Percentiles rank a stretch among this genome's conserved stretches.
Conservation (phyloP, 1,139 yeast genomes). For the Sugiyamaella grinbergsii region DNA sequence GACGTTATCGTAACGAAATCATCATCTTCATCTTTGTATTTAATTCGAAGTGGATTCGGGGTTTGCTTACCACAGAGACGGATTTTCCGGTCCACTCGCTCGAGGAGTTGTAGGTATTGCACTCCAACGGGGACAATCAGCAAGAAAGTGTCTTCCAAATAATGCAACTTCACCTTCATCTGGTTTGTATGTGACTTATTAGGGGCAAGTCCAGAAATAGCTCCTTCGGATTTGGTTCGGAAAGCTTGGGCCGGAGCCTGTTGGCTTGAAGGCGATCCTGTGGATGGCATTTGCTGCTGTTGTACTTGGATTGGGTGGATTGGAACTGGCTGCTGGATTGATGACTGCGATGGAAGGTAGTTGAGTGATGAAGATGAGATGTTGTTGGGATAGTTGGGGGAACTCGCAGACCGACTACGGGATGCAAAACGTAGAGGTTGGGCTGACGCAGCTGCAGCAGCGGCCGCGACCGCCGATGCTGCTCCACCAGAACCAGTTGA, state of each 20-base stretch:
- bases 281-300: conserved; percentile 13
- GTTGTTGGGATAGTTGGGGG: conserved; percentile 17
- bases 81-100: conserved; percentile 49
- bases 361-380: conserved; percentile 22
- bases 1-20: conserved; percentile 86
- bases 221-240: conserved; percentile 15
- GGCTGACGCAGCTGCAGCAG: conserved; percentile 16
- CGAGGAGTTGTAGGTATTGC: conserved; percentile 51
- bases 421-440: conserved; percentile 17
- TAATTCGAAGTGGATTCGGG: conserved; percentile 54
- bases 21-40: conserved; percentile 93
- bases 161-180: conserved; percentile 55
- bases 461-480: conserved; percentile 17
- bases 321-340: conserved; percentile 9
- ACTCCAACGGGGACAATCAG: conserved; percentile 52
- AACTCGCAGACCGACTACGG: conserved; percentile 31
- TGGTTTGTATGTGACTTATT: conserved; percentile 21
- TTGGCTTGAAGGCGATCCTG: not conserved
- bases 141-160: conserved; percentile 48
- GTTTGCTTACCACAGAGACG: conserved; percentile 46
- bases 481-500: too few species aligned
- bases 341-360: conserved; percentile 15
- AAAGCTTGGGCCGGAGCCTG: conserved; percentile 11
- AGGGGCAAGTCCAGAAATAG: conserved; percentile 8
- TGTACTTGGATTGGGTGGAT: conserved; percentile 10